These are phyloP conservation scores for Hyphopichia homilentoma DNA, from an alignment of 805 yeast genomes.

Conservation along the genomic window DNA sequence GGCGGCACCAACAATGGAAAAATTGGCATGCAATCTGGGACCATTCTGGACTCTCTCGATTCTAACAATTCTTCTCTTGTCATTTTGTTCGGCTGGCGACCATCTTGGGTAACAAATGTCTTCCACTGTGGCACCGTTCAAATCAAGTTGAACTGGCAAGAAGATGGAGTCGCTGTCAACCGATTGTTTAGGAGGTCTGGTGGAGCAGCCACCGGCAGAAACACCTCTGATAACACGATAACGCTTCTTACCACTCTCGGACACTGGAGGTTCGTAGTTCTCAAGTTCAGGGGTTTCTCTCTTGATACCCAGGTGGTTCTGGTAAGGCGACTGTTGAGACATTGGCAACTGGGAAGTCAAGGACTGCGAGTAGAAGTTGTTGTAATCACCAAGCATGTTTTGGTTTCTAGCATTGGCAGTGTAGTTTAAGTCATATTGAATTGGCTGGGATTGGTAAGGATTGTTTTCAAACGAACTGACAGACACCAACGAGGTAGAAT, in stretches of 20 bases:
- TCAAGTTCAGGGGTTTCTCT: constrained; percentile 1
- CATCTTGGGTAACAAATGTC: constrained; percentile 52
- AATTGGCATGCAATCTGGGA: constrained; percentile 43
- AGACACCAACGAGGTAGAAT: constrained; percentile 3
- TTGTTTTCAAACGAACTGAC: constrained; percentile 3
- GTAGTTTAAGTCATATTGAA: background rate
- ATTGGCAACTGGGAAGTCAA: background rate
- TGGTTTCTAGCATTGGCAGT: background rate
- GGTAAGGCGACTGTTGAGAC: constrained; percentile 1
- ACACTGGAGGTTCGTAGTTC: background rate
- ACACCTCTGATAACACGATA: constrained; percentile 53
- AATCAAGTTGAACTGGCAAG: constrained; percentile 46
- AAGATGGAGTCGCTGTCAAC: constrained; percentile 23
- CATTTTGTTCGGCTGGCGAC: constrained; percentile 42
- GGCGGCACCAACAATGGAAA: constrained; percentile 51
- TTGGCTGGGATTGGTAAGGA: background rate
- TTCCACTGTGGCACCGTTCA: constrained; percentile 42
- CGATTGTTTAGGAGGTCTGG: constrained; percentile 50
- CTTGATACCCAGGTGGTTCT: background rate
- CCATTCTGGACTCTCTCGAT: constrained; percentile 53
- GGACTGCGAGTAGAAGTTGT: background rate
- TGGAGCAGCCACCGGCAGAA: constrained; percentile 54
- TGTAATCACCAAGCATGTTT: background rate
- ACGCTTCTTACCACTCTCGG: constrained; percentile 9
- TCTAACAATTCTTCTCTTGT: constrained; percentile 54